Evolutionary conservation across 2,329 filamentous ascomycete genomes (phyloP).

Genomic region (Cylindrodendrum hubeiense): DNA sequence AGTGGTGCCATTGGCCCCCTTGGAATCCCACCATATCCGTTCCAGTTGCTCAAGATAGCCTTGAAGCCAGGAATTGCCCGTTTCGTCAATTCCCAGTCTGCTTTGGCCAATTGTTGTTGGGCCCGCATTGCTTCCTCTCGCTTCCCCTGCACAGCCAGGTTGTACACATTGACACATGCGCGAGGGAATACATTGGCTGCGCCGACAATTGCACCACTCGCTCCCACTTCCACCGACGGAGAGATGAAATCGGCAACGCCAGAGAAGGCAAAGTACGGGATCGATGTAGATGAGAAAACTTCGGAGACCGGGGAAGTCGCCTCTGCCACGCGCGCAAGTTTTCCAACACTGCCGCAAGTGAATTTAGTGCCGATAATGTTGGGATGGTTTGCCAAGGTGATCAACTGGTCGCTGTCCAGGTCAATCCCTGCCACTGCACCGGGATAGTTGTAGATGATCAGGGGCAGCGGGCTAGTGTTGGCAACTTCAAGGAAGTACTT

Average conservation of each 20-base stretch:
- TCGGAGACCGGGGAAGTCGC: constrained; percentile 77
- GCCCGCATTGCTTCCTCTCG: constrained; percentile 79
- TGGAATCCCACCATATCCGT: constrained; percentile 83
- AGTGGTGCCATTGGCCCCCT: constrained; percentile 78
- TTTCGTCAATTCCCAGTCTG: constrained; percentile 88
- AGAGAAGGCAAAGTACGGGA: constrained; percentile 85
- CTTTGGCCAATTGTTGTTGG: constrained; percentile 80
- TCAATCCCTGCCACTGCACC: constrained; percentile 89
- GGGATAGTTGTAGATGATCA: constrained; percentile 92
- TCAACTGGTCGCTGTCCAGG: constrained; percentile 89
- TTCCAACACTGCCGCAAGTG: constrained; percentile 91
- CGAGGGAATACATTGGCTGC: constrained; percentile 89
- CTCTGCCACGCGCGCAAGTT: constrained; percentile 83
- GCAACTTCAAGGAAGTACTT: constrained; percentile 82
- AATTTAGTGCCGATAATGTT: constrained; percentile 93
- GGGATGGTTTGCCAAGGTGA: constrained; percentile 80
- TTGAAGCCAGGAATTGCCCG: constrained; percentile 87
- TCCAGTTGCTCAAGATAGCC: constrained; percentile 82
- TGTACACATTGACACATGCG: constrained; percentile 82
- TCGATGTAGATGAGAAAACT: constrained; percentile 55
- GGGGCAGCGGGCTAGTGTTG: constrained; percentile 77
- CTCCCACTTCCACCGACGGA: constrained; percentile 83
- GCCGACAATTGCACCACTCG: constrained; percentile 86
- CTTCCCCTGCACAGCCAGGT: constrained; percentile 79
- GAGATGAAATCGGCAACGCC: constrained; percentile 90